Evolutionary conservation across 2,329 filamentous ascomycete genomes (phyloP), one percentile per base, ranked within the genome.

Genomic region (Nothophoma quercina): DNA sequence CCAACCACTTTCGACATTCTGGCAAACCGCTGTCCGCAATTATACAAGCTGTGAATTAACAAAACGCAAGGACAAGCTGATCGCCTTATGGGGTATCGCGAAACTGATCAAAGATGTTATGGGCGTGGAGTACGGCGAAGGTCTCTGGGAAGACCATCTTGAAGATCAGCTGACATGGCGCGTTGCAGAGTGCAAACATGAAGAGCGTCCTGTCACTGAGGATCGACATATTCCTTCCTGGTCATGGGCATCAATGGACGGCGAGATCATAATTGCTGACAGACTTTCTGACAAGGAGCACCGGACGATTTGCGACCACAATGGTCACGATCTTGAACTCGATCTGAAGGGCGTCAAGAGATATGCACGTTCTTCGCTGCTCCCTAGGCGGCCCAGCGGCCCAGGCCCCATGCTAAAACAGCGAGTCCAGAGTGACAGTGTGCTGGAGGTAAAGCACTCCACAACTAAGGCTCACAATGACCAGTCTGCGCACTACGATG

Each of bases 51-150:
- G 64, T 40, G 38, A 58, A 2, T 39, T 70, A 10, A 67, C 63
- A 1, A 55, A 54, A 0, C 54, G 56, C 2, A 44, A 21, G 1
- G 68, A 70, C 34, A 69, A 68, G 41, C 33, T 58, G 0, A 51
- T 64, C 5, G 66, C 68, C 4, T 55, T 69, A 12, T 70, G 63
- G 66, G 60, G 68, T n/a, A 63, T 70, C 7, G 68, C 67, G 5
- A 69, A 67, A 30, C 49, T 67, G 7, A 51, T 69, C 10, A 55
- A 62, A 2, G 68, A 69, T 25, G 55, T 30, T 13, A 45, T 66
- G 16, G 33, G 38, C 2, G 55, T 52, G 7, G 56, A 60, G 32
- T 70, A 68, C 30, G 65, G 44, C 2, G 56, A 22, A 3, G 67
- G 67, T 1, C 25, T 70, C 13, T 70, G 65, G 64, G 53, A 62